These are phyloP conservation scores for Sutorius eximius DNA, from an alignment of 1,284 basidiomycete genomes.

Conservation along the genomic window DNA sequence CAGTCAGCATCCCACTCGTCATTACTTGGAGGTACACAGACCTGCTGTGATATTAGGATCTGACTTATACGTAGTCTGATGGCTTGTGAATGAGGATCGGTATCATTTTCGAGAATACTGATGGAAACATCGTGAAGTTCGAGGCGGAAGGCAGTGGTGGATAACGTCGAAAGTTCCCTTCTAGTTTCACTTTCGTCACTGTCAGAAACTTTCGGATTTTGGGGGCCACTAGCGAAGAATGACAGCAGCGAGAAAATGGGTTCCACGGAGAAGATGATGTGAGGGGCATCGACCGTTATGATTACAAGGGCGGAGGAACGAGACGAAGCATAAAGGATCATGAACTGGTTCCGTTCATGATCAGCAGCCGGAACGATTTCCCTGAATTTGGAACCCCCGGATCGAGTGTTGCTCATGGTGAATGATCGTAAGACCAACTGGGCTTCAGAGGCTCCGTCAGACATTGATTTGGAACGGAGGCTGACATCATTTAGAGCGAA, in stretches of 20 bases:
- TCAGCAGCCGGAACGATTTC: constrained; percentile 93
- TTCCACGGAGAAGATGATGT: constrained; percentile 92
- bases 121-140: constrained; percentile 93
- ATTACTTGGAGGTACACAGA: constrained; percentile 27
- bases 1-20: constrained; percentile 11
- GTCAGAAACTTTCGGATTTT: constrained; percentile 24
- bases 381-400: constrained; percentile 83
- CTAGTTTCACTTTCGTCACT: constrained; percentile 14
- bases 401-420: constrained; percentile 87
- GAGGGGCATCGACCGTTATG: constrained; percentile 90
- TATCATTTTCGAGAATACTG: constrained; percentile 86
- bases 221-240: constrained; percentile 78
- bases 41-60: constrained; percentile 91
- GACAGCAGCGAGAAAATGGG: constrained; percentile 87
- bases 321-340: constrained; percentile 86
- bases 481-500: constrained; percentile 84
- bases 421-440: constrained; percentile 89
- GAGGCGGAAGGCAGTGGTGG: constrained; percentile 66
- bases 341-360: constrained; percentile 92
- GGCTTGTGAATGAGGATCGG: constrained; percentile 79
- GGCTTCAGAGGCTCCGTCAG: constrained; percentile 82
- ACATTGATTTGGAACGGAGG: constrained; percentile 82
- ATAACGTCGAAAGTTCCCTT: constrained; percentile 20
- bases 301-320: constrained; percentile 74
- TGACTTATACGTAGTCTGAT: constrained; percentile 86